Conservation (phyloP, 306 rosid genomes). For the Ormosia semicastrata region DNA sequence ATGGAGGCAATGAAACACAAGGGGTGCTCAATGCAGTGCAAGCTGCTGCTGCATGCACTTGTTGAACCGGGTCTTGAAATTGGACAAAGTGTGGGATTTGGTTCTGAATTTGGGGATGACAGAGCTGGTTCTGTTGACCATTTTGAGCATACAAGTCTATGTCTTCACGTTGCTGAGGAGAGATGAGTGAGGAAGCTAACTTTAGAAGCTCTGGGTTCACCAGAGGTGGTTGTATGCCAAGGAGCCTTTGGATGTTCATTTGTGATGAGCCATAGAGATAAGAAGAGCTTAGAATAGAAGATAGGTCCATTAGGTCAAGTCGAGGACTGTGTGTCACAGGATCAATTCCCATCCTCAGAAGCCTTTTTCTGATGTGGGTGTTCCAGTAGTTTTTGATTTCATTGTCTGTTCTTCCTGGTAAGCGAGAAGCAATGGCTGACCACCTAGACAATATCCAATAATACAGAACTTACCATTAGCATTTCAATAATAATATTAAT, state of each 20-base stretch:
- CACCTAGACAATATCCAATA: slow-evolving; percentile 48
- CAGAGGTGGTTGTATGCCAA: slow-evolving; percentile 47
- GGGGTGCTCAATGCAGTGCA: not conserved
- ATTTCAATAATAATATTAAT: not conserved
- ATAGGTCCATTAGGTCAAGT: slow-evolving; percentile 74
- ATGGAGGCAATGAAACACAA: slow-evolving; percentile 33
- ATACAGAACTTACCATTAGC: not conserved
- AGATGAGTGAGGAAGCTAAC: slow-evolving; percentile 68
- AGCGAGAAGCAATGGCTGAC: slow-evolving; percentile 87
- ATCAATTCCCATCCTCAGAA: slow-evolving; percentile 91
- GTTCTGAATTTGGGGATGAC: slow-evolving; percentile 32
- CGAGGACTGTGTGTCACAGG: slow-evolving; percentile 89
- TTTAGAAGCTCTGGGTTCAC: slow-evolving; percentile 66
- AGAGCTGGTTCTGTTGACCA: slow-evolving; percentile 34
- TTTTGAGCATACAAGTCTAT: not conserved
- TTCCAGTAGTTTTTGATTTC: slow-evolving; percentile 97
- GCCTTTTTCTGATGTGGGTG: slow-evolving; percentile 90
- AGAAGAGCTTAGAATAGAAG: slow-evolving; percentile 59
- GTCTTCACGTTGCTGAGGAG: slow-evolving; percentile 44
- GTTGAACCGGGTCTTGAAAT: slow-evolving; percentile 32
- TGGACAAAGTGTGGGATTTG: slow-evolving; percentile 34
- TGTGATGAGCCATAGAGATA: slow-evolving; percentile 52
- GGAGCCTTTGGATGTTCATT: slow-evolving; percentile 46
- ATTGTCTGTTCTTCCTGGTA: slow-evolving; percentile 94
- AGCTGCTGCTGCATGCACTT: not conserved